Evolutionary conservation across 257 asterid species (phyloP).

Genomic region (Solanum chmielewskii): DNA sequence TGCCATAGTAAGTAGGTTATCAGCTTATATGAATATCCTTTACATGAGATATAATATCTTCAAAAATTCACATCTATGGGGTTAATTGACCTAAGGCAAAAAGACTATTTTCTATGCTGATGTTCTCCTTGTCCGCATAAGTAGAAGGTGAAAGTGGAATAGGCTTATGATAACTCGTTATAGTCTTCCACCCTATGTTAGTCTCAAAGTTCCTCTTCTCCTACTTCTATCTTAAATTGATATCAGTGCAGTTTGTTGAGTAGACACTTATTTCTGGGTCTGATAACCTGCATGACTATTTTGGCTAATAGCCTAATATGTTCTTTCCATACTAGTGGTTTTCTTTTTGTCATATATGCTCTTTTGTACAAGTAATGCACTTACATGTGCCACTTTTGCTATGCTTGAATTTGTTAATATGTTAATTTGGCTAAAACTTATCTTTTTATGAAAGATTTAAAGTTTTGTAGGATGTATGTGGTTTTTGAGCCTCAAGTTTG

Average conservation of each 20-base stretch:
- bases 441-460: neutral
- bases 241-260: neutral
- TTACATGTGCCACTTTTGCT: neutral
- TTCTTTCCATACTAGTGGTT: neutral
- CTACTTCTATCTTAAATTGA: neutral
- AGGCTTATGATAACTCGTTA: neutral
- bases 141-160: neutral
- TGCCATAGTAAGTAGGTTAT: neutral
- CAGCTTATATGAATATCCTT: neutral
- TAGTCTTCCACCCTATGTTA: neutral
- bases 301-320: neutral
- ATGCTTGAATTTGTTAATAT: neutral
- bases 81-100: neutral
- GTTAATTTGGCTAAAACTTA: neutral
- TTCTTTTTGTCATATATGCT: neutral
- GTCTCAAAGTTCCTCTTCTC: neutral
- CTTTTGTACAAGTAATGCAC: neutral
- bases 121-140: neutral
- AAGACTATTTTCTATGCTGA: neutral
- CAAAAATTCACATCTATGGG: neutral
- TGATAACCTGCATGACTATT: neutral
- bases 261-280: neutral
- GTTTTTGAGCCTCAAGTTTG: neutral
- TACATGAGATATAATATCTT: neutral
- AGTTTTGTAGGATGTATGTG: neutral